phyloP scores from a whole-genome alignment of 371 early-diverging fungal genomes.

The Phascolomyces articulosus region DNA sequence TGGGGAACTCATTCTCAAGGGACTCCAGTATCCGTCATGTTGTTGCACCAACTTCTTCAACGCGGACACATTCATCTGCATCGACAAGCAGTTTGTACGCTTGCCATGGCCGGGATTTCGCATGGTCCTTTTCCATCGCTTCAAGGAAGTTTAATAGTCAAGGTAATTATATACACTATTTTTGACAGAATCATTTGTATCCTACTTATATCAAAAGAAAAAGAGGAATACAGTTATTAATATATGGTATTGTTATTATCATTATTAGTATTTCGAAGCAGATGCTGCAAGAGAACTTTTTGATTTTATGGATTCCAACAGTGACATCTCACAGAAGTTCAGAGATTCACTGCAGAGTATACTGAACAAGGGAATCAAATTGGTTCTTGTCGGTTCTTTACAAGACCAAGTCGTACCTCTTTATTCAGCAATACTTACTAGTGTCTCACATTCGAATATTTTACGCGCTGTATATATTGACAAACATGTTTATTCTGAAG shows the following conservation, averaged over 20 bases:
- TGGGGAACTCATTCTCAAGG: slow-evolving; percentile 93
- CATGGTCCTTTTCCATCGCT: slow-evolving; percentile 90
- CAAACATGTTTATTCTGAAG: slow-evolving; percentile 63
- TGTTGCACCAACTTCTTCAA: slow-evolving; percentile 72
- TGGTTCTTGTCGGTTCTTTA: slow-evolving; percentile 74
- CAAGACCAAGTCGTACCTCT: slow-evolving; percentile 95
- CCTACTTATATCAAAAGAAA: background rate
- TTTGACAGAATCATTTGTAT: background rate
- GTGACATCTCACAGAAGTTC: slow-evolving; percentile 65
- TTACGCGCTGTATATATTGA: slow-evolving; percentile 90
- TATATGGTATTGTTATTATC: background rate
- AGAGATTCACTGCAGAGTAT: slow-evolving; percentile 70
- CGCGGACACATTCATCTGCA: slow-evolving; percentile 62
- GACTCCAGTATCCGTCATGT: slow-evolving; percentile 82
- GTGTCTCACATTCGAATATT: slow-evolving; percentile 84
- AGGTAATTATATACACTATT: slow-evolving; percentile 28
- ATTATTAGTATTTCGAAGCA: slow-evolving; percentile 77
- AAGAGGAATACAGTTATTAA: background rate
- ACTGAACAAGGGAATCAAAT: slow-evolving; percentile 67
- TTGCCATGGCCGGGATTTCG: slow-evolving; percentile 92
- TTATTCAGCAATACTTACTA: slow-evolving; percentile 88
- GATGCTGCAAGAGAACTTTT: slow-evolving; percentile 93
- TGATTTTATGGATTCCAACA: slow-evolving; percentile 83
- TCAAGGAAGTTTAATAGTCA: slow-evolving; percentile 78
- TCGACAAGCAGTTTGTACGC: slow-evolving; percentile 71